Base-by-base conservation (phyloP, 2,329 filamentous ascomycete species). In the Aspergillus ochraceoroseus region DNA sequence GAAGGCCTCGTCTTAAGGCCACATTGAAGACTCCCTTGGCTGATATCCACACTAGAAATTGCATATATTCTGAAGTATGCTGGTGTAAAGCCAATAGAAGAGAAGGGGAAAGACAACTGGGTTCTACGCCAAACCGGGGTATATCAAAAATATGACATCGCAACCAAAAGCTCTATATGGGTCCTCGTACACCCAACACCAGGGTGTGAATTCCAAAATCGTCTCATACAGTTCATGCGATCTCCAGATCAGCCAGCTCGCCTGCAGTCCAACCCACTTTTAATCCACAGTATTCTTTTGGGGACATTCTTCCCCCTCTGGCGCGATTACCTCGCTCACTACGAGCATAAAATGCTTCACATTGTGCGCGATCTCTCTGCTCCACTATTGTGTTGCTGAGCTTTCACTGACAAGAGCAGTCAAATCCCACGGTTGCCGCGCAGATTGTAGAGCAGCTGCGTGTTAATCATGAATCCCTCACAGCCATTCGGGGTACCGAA, bases 101-200 rank as follows among this genome's bases (percentile, higher is more conserved):
- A 56, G 12, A 49, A 48, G 30, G 38, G 32, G 12, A 42, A 20
- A 14, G 47, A 55, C 3, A 46, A 48, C 9, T 63, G 58, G 57
- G 44, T 53, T 0, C 53, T 58, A 14, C 56, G 62, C 3, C 61
- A 64, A 41, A 59, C 51, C 2, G 61, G 59, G 1, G 43, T 64
- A 12, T 62, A 59, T 32, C 61, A 64, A 12, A 55, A 49, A 29
- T 54, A 50, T 30, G 49, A 61, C 11, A 30, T 40, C 3, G 25
- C 32, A 13, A 53, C 35, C 8, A 51, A 50, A 9, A 44, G 49
- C 27, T 54, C 44, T 11, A 41, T 54, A 15, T 61, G 49, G 38
- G 48, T 63, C 9, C 46, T 59, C 7, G 34, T 64, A 7, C 47
- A 58, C 22, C 56, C 59, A 5, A 44, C 32, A 12, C 23, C 14